These are phyloP conservation scores for Claviceps sorghi DNA, from an alignment of 2,329 filamentous ascomycete species.

Conservation along the genomic window DNA sequence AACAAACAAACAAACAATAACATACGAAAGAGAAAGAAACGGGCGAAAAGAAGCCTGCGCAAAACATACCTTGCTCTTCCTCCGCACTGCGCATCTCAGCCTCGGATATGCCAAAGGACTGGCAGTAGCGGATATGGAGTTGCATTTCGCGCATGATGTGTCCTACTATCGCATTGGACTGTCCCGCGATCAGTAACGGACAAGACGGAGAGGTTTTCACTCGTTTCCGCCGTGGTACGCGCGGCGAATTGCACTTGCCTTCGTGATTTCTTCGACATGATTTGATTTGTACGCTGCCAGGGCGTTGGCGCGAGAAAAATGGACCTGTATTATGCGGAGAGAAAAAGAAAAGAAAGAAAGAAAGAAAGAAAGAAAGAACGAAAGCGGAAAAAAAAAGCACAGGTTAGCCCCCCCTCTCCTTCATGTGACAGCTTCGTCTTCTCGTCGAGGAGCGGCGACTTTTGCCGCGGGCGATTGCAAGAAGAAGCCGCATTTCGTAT, in stretches of 20 bases:
- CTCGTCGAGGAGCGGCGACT: background rate
- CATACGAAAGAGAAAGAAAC: too few relatives aligned
- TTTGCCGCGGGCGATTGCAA: background rate
- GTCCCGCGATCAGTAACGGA: background rate
- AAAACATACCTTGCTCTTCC: slow-evolving; percentile 50
- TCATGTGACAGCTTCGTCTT: background rate
- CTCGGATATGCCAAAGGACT: slow-evolving; percentile 60
- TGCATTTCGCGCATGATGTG: slow-evolving; percentile 69
- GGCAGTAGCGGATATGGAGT: slow-evolving; percentile 71
- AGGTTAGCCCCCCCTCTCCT: background rate
- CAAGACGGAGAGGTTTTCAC: background rate
- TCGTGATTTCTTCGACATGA: slow-evolving; percentile 55
- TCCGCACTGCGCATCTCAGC: slow-evolving; percentile 57
- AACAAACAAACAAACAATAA: too few relatives aligned
- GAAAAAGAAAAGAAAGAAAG: too few relatives aligned
- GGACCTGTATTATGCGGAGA: slow-evolving; percentile 36
- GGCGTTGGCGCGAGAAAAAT: slow-evolving; percentile 78
- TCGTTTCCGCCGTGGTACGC: background rate
- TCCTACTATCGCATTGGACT: slow-evolving; percentile 45
- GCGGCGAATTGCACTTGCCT: slow-evolving; percentile 23
- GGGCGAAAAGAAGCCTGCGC: background rate
- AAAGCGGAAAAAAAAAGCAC: too few relatives aligned
- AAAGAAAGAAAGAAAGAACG: too few relatives aligned
- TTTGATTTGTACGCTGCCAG: slow-evolving; percentile 76
- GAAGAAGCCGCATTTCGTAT: background rate